Percentiles rank a stretch among this genome's conserved stretches.
These are phyloP conservation scores for Melastoma candidum DNA, from an alignment of 441 rosid genomes.

Conservation along the genomic window DNA sequence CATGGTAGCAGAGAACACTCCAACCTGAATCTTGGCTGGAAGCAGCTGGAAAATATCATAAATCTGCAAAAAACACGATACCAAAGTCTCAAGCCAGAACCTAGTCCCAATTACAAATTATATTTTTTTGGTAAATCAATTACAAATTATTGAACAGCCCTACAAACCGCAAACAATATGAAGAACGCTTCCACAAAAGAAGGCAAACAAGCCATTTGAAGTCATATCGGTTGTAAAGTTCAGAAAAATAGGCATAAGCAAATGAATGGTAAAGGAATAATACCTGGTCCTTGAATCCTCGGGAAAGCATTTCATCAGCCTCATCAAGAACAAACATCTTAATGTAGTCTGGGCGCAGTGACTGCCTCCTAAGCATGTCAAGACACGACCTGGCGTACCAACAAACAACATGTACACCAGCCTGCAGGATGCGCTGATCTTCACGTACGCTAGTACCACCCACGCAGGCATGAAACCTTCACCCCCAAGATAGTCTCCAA, in stretches of 20 bases:
- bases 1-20: conserved; percentile 59
- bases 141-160: too few relatives aligned
- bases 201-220: too few relatives aligned
- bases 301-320: conserved; percentile 20
- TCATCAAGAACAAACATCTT: conserved; percentile 20
- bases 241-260: neutral
- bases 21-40: conserved; percentile 42
- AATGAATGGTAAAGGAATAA: neutral
- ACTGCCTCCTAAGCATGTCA: conserved; percentile 20
- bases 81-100: neutral
- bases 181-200: too few relatives aligned
- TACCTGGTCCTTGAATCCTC: conserved; percentile 21
- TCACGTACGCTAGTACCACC: conserved; percentile 21
- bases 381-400: conserved; percentile 19
- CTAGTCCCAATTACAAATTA: neutral
- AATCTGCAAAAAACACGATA: conserved; percentile 23
- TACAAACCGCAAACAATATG: too few relatives aligned
- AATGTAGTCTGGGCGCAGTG: conserved; percentile 17
- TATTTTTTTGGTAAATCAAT: too few relatives aligned
- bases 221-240: neutral
- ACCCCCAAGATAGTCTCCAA: conserved; percentile 20
- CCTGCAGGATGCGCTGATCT: conserved; percentile 19
- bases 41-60: conserved; percentile 51
- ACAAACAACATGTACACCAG: conserved; percentile 18
- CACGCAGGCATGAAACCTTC: conserved; percentile 19